phyloP scores from a whole-genome alignment of 352 stramenopile genomes.

The Lagenidium sp. region DNA sequence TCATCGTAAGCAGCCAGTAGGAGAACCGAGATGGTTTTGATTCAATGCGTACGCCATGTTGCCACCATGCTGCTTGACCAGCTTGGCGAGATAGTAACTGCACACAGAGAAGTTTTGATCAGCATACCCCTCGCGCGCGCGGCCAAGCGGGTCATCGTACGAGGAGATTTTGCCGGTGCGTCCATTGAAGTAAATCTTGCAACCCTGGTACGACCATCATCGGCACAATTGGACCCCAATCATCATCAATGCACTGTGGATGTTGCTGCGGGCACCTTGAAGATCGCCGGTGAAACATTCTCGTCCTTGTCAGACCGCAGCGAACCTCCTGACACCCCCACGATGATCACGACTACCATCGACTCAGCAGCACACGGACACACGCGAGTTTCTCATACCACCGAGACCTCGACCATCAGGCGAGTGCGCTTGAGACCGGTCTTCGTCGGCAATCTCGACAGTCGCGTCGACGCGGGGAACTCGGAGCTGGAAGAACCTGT shows the following conservation, averaged over 20 bases:
- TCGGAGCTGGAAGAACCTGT: conserved; percentile 57
- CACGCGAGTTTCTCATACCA: too few species aligned
- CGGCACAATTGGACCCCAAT: background rate
- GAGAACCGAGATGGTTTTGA: background rate
- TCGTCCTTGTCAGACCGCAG: too few species aligned
- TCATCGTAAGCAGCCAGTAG: too few species aligned
- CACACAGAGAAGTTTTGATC: conserved; percentile 1
- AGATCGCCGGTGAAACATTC: conserved; percentile 23
- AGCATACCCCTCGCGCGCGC: too few species aligned
- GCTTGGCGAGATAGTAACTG: conserved; percentile 77
- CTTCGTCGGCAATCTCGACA: too few species aligned
- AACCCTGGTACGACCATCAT: conserved; percentile 28
- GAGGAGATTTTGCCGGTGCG: conserved; percentile 75
- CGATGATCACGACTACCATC: conserved; percentile 1
- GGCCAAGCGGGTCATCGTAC: too few species aligned
- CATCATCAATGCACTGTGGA: too few species aligned
- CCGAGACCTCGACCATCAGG: too few species aligned
- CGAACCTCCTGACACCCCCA: too few species aligned
- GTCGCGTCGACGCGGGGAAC: too few species aligned
- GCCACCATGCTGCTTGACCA: conserved; percentile 67
- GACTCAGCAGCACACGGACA: too few species aligned
- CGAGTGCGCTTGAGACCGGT: too few species aligned
- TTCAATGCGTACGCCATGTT: conserved; percentile 57
- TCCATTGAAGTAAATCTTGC: conserved; percentile 72
- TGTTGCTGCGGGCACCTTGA: conserved; percentile 30